A percentile compares a stretch with the other conserved stretches of the same genome.
Conservation (phyloP, 805 yeast genomes). For the Pichia occidentalis region DNA sequence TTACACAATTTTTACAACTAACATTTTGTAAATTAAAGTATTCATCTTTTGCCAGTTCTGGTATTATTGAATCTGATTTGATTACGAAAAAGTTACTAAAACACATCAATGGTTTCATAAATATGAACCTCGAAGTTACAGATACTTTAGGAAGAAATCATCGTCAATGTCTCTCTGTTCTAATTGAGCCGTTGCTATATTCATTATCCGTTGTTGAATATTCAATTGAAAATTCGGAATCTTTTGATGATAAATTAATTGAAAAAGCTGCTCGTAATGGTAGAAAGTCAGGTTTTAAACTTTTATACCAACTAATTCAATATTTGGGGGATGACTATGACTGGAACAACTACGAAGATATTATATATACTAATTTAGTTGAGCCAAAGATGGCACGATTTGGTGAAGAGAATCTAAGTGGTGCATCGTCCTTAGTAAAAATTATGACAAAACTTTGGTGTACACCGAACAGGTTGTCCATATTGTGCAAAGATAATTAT, state of each 20-base stretch:
- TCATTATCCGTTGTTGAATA: constrained; percentile 49
- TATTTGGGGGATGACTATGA: constrained; percentile 41
- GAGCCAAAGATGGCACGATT: constrained; percentile 61
- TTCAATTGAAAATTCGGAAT: constrained; percentile 24
- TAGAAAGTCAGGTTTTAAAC: constrained; percentile 63
- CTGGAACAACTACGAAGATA: constrained; percentile 50
- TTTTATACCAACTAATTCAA: constrained; percentile 51
- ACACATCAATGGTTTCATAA: constrained; percentile 58
- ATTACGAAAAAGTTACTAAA: constrained; percentile 34
- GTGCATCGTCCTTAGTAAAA: constrained; percentile 70
- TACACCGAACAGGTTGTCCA: constrained; percentile 38
- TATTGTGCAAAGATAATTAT: constrained; percentile 50
- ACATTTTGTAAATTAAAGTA: constrained; percentile 51
- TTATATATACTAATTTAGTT: constrained; percentile 49
- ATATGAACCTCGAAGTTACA: constrained; percentile 50
- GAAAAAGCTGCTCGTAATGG: constrained; percentile 49
- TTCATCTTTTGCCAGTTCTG: constrained; percentile 27
- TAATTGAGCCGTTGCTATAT: constrained; percentile 53
- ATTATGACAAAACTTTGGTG: constrained; percentile 56
- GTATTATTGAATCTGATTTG: constrained; percentile 18
- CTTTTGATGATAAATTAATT: constrained; percentile 20
- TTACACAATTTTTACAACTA: constrained; percentile 54
- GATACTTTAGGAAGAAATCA: constrained; percentile 54
- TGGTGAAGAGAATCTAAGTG: constrained; percentile 73
- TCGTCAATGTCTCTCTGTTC: constrained; percentile 39